Evolutionary conservation across 2,329 filamentous ascomycete species (phyloP), one percentile per base, ranked within the genome.

Genomic region (Apiospora koreana): DNA sequence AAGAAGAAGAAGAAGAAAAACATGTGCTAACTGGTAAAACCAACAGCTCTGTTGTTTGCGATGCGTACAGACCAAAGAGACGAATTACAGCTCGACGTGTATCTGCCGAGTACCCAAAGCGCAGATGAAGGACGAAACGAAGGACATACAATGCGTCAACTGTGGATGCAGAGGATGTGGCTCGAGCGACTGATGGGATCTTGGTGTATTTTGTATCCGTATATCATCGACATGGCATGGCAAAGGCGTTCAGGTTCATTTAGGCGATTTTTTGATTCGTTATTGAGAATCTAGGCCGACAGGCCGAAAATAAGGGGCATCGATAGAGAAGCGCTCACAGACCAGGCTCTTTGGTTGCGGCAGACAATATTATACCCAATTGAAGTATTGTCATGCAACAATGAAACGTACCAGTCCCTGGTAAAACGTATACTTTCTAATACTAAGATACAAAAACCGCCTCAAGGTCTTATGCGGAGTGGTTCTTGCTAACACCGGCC

Each of bases 11-110:
- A 25, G 9, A 14, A 18, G 10, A n/a, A n/a, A 8, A 12, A 10
- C 65, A 9, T 35, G 12, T 73, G 62, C 78, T 83, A 71, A 81
- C 70, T 67, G 42, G 64, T 67, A 43, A 65, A 1, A 14, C 35
- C 25, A 69, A 43, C 77, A 96, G 93, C 84, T 99, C 58, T 99
- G 96, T 83, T 99, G 96, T 81, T 86, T 98, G 69, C 90, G 95
- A 73, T 99, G 96, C 82, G 95, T 99, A 70, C 96, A 99, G 83
- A 98, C 96, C n/a, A 98, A 98, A 82, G 96, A 99, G 86, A 99
- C 96, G 41, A 99, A 99, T 82, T 99, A 98, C 85, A 96, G 95
- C 81, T 93, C 94, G 74, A 99, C 95, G 0, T 99, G 96, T 80
- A 96, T 99, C 78, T 99, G 96, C 81, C 93, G 96, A 68, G 95